Evolutionary conservation across 306 rosid species (phyloP).

Genomic region (Lathyrus tuberosus): DNA sequence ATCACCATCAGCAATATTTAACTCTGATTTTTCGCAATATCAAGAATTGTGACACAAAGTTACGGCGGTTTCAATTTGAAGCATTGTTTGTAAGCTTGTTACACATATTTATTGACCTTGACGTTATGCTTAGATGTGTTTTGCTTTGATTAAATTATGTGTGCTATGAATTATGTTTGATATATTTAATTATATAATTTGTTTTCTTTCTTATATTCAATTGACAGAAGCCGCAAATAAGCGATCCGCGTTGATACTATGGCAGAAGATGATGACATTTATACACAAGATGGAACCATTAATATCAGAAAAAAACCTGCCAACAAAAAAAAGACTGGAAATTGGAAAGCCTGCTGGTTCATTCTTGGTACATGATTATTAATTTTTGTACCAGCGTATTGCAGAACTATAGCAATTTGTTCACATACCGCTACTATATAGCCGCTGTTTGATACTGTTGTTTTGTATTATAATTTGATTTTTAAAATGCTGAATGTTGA

Average conservation of each 20-base stretch:
- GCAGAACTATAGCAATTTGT: no score
- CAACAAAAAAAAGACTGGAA: constrained; percentile 70
- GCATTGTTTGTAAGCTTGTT: no score
- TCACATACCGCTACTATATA: not conserved
- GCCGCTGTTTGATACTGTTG: not conserved
- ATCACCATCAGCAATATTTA: not conserved
- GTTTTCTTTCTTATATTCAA: not conserved
- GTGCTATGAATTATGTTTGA: not conserved
- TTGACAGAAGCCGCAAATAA: not conserved
- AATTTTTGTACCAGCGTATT: no score
- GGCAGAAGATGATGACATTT: constrained; percentile 58
- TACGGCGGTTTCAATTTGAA: no score
- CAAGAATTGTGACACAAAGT: not conserved
- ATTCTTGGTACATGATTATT: constrained; percentile 67
- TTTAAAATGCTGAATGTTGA: constrained; percentile 24
- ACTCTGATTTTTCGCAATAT: not conserved
- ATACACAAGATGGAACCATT: constrained; percentile 72
- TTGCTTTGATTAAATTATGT: constrained; percentile 15
- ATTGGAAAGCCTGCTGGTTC: constrained; percentile 80
- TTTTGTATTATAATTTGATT: no score
- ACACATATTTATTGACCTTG: not conserved
- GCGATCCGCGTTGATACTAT: constrained; percentile 32
- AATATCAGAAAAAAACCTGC: constrained; percentile 62
- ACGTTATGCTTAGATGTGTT: not conserved
- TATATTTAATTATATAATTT: not conserved